phyloP scores from a whole-genome alignment of 192 early-diverging fungal species.

The Coemansia sp. region DNA sequence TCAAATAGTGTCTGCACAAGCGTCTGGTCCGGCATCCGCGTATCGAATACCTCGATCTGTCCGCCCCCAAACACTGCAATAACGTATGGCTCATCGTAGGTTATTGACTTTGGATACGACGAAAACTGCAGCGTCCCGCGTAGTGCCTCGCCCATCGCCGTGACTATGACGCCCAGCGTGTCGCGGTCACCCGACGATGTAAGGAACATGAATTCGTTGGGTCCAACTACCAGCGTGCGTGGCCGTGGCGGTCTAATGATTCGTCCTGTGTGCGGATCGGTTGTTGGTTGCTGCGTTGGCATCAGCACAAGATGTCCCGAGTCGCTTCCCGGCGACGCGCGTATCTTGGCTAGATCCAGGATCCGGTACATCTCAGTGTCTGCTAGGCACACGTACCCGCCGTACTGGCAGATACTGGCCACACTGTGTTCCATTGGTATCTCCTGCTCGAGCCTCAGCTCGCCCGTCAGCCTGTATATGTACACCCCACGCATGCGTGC shows the following conservation, averaged over 20 bases:
- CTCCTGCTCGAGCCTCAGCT: slow-evolving; percentile 44
- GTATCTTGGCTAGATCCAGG: slow-evolving; percentile 35
- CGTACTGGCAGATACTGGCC: slow-evolving; percentile 47
- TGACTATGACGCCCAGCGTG: slow-evolving; percentile 54
- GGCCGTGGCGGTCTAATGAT: slow-evolving; percentile 46
- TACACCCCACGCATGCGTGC: slow-evolving; percentile 41
- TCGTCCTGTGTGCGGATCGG: slow-evolving; percentile 27
- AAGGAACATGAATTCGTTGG: slow-evolving; percentile 53
- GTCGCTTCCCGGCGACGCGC: slow-evolving; percentile 10
- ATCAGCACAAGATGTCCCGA: slow-evolving; percentile 36
- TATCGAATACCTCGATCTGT: slow-evolving; percentile 39
- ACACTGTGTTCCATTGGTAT: slow-evolving; percentile 31
- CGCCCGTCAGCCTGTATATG: slow-evolving; percentile 28
- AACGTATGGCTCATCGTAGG: slow-evolving; percentile 47
- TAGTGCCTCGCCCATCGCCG: slow-evolving; percentile 48
- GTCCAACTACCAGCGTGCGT: slow-evolving; percentile 46
- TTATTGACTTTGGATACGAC: slow-evolving; percentile 36
- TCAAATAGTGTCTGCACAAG: slow-evolving; percentile 30
- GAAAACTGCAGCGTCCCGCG: slow-evolving; percentile 54
- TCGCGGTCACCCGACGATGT: slow-evolving; percentile 38
- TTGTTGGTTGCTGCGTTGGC: slow-evolving; percentile 49
- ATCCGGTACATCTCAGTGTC: slow-evolving; percentile 52
- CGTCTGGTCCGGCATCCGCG: slow-evolving; percentile 32
- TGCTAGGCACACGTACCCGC: slow-evolving; percentile 46
- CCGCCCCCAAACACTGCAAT: slow-evolving; percentile 33